phyloP scores from a whole-genome alignment of 2,329 filamentous ascomycete genomes.

The Trichophyton mentagrophytes region DNA sequence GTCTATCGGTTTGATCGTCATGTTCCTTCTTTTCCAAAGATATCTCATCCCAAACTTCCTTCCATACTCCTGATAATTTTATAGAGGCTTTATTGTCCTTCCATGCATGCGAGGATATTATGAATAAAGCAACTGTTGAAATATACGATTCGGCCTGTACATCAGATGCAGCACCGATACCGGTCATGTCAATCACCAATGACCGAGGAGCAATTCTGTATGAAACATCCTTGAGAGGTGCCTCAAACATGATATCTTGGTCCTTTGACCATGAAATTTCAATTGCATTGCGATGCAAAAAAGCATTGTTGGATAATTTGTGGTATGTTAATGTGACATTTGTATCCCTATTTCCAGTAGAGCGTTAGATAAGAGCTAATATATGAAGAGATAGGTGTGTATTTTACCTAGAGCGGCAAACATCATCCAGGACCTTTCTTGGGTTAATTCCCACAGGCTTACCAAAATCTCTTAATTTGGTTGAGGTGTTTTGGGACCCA shows the following conservation, averaged over 20 bases:
- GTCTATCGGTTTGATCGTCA: slow-evolving; percentile 57
- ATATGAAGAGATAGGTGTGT: neutral
- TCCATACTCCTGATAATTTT: slow-evolving; percentile 65
- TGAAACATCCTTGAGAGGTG: slow-evolving; percentile 31
- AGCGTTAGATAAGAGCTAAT: slow-evolving; percentile 12
- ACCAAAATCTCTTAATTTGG: slow-evolving; percentile 69
- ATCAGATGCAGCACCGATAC: slow-evolving; percentile 57
- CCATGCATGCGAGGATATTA: slow-evolving; percentile 60
- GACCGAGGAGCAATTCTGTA: slow-evolving; percentile 34
- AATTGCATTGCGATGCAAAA: slow-evolving; percentile 63
- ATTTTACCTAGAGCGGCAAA: slow-evolving; percentile 61
- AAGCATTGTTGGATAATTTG: slow-evolving; percentile 58
- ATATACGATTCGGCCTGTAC: slow-evolving; percentile 81
- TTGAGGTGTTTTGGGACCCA: slow-evolving; percentile 17
- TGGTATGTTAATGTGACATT: slow-evolving; percentile 54
- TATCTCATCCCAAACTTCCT: slow-evolving; percentile 75
- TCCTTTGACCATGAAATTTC: slow-evolving; percentile 67
- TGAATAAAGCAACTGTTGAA: slow-evolving; percentile 68
- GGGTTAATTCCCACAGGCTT: slow-evolving; percentile 68
- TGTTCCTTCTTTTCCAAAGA: slow-evolving; percentile 56
- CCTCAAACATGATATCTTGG: slow-evolving; percentile 42
- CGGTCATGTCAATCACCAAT: slow-evolving; percentile 58
- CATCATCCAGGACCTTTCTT: slow-evolving; percentile 65
- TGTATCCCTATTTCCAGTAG: slow-evolving; percentile 48
- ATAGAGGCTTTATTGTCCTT: slow-evolving; percentile 80